Evolutionary conservation across 495 filamentous ascomycete species (phyloP).

Genomic region (Podospora pseudoanserina): DNA sequence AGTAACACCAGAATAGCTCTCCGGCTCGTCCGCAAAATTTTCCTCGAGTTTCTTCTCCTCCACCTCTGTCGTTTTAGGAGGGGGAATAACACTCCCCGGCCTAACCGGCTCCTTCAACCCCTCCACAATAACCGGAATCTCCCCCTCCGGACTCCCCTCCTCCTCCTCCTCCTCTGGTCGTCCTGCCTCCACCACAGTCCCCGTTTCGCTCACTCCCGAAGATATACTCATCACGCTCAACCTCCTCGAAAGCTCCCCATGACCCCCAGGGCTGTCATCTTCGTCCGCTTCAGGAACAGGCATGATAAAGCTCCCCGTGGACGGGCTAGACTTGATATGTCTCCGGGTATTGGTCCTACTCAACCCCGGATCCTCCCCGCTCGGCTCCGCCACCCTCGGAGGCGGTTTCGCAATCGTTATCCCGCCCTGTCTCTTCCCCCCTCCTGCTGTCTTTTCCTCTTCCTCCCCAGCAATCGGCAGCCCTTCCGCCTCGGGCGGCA

Average conservation of each 20-base stretch:
- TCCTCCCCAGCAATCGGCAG: constrained; percentile 31
- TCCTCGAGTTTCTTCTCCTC: not conserved
- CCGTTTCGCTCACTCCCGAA: not conserved
- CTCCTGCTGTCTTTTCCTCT: constrained; percentile 11
- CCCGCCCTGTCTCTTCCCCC: not conserved
- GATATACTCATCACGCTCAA: constrained; percentile 40
- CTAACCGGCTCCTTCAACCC: constrained; percentile 17
- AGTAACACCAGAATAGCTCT: not conserved
- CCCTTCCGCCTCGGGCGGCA: constrained; percentile 90
- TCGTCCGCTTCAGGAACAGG: constrained; percentile 71
- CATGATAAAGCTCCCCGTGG: constrained; percentile 67
- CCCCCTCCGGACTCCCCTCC: constrained; percentile 33
- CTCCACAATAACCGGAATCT: constrained; percentile 44
- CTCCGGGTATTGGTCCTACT: constrained; percentile 63
- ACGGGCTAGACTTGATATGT: constrained; percentile 68
- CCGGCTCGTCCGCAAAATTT: not conserved
- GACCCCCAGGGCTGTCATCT: constrained; percentile 44
- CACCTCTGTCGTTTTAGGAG: constrained; percentile 8
- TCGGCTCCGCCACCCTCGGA: constrained; percentile 26
- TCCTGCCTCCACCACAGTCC: not conserved
- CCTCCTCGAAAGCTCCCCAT: constrained; percentile 35
- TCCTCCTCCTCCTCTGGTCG: constrained; percentile 30
- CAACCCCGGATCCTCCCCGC: constrained; percentile 35
- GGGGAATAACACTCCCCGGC: constrained; percentile 27
- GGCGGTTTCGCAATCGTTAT: constrained; percentile 47